Evolutionary conservation across 129 eudicot species (phyloP).

Genomic region (Centaurea solstitialis): DNA sequence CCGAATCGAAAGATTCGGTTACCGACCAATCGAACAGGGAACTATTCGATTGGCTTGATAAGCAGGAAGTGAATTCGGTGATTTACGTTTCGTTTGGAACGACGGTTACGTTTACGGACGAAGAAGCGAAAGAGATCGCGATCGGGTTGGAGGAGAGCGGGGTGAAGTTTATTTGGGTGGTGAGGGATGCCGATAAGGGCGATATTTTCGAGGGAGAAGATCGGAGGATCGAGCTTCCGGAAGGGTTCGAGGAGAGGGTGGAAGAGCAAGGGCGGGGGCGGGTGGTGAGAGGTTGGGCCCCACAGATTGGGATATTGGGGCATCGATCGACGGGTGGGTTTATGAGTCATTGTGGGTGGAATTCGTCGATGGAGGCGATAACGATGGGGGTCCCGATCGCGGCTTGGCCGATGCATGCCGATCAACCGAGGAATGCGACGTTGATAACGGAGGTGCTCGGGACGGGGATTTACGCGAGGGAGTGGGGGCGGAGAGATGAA

Average conservation of each 20-base stretch:
- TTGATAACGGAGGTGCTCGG: constrained; percentile 31
- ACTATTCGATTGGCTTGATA: constrained; percentile 24
- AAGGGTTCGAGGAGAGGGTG: constrained; percentile 36
- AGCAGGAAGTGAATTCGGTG: constrained; percentile 30
- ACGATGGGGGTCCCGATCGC: constrained; percentile 52
- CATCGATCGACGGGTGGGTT: constrained; percentile 40
- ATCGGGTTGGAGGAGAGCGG: constrained; percentile 39
- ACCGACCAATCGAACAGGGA: background rate
- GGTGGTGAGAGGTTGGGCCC: constrained; percentile 47
- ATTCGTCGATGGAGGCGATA: constrained; percentile 46
- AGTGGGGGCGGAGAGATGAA: constrained; percentile 26
- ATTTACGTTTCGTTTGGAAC: constrained; percentile 41
- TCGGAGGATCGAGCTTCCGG: constrained; percentile 33
- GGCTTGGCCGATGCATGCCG: constrained; percentile 64
- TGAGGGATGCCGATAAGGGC: constrained; percentile 39
- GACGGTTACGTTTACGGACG: constrained; percentile 24
- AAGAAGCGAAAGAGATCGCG: constrained; percentile 21
- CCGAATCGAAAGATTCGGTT: background rate
- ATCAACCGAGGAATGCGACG: constrained; percentile 44
- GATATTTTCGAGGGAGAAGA: constrained; percentile 21
- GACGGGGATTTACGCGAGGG: constrained; percentile 30
- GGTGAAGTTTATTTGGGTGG: constrained; percentile 35
- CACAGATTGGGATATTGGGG: constrained; percentile 36
- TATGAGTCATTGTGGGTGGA: constrained; percentile 57
- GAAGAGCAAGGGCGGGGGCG: constrained; percentile 19